Conservation (phyloP, 441 rosid species). For the Mallotus repandus region DNA sequence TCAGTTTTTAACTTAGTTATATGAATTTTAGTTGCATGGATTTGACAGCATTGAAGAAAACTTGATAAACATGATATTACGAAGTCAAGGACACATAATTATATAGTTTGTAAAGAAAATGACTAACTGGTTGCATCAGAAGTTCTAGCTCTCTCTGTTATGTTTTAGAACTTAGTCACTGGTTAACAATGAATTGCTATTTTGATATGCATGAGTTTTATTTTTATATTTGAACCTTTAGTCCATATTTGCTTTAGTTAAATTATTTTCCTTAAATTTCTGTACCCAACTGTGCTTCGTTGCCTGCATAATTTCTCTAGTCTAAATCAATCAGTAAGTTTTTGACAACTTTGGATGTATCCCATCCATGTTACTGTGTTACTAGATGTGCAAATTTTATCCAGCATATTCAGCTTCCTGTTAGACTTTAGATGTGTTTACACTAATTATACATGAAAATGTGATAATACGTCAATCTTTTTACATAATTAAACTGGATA, state of each 20-base stretch:
- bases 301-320: background rate
- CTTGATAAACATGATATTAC: background rate
- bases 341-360: background rate
- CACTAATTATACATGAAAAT: background rate
- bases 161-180: background rate
- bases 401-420: background rate
- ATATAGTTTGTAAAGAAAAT: background rate
- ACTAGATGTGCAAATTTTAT: background rate
- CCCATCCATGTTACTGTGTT: background rate
- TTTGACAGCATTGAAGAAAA: background rate
- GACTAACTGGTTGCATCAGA: background rate
- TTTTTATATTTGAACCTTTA: background rate
- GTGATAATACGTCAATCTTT: background rate
- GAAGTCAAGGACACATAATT: background rate
- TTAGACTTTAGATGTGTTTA: slow-evolving; percentile 1
- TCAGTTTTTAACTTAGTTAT: background rate
- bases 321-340: background rate
- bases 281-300: background rate
- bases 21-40: background rate
- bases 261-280: background rate
- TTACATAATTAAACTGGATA: slow-evolving; percentile 8
- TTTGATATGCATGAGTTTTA: background rate
- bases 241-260: background rate
- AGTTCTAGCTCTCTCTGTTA: background rate
- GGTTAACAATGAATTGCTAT: background rate